Percentiles rank a stretch among this genome's conserved stretches.
Evolutionary conservation across 2,329 filamentous ascomycete genomes (phyloP).

Genomic region (Rhynchosporium secalis): DNA sequence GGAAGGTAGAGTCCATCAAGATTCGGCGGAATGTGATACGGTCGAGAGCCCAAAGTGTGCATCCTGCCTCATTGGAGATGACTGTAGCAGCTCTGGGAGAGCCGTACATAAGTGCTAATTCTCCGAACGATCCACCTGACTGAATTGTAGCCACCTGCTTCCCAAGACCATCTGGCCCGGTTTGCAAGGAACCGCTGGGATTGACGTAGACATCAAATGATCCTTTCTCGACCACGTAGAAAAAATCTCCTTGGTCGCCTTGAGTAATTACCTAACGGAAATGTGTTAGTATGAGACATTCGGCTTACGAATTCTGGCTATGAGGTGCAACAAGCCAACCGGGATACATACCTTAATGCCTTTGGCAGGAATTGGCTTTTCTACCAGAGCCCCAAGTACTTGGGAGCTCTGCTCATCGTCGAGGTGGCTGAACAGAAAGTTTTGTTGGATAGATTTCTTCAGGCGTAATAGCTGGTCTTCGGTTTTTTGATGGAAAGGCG

Average conservation of each 20-base stretch:
- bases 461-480: slow-evolving; percentile 78
- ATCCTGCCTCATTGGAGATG: slow-evolving; percentile 73
- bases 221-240: slow-evolving; percentile 94
- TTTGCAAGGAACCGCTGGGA: slow-evolving; percentile 69
- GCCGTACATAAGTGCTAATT: slow-evolving; percentile 98
- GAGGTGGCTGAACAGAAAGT: slow-evolving; percentile 91
- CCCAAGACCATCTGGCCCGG: slow-evolving; percentile 80
- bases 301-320: background rate
- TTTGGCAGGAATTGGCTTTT: slow-evolving; percentile 93
- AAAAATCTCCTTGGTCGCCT: slow-evolving; percentile 94
- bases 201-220: slow-evolving; percentile 92
- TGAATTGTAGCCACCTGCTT: slow-evolving; percentile 78
- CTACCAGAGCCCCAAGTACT: slow-evolving; percentile 85
- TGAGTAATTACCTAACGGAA: slow-evolving; percentile 79
- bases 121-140: slow-evolving; percentile 90
- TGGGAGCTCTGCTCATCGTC: slow-evolving; percentile 90
- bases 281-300: background rate
- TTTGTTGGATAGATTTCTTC: slow-evolving; percentile 77
- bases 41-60: slow-evolving; percentile 91
- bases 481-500: slow-evolving; percentile 82
- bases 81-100: slow-evolving; percentile 94
- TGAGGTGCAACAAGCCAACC: background rate
- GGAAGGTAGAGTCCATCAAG: slow-evolving; percentile 96
- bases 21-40: slow-evolving; percentile 96
- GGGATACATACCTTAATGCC: slow-evolving; percentile 62